Base-by-base conservation (phyloP, 805 yeast species). In the Diddensiella transvaalensis region DNA sequence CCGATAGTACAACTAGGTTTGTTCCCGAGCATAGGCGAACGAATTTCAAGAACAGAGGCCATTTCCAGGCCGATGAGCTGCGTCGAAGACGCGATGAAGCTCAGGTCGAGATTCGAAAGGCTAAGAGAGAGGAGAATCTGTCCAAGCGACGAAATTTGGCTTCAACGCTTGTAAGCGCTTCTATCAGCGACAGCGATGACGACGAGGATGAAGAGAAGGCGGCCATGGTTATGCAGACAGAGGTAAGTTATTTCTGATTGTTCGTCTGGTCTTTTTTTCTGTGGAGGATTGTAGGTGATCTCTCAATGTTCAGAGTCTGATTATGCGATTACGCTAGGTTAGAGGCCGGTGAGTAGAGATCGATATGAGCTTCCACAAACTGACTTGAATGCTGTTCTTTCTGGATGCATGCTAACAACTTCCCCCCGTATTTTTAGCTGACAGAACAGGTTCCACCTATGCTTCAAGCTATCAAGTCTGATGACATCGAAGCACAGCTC, bases 11-110 rank as follows among this genome's bases (percentile, higher is more conserved):
- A 22, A 30, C 52, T 24, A 40, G 90, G 71, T 91, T 87, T 69
- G 87, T 93, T 52, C 99, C 99, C 41, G 98, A 93, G 70, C 91
- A 91, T 70, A 89, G 99, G 71, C 87, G 96, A 70, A 89, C 97
- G 37, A 87, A 85, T 65, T 93, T 87, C 76, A 93, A 93, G 68
- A 91, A 93, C 74, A 87, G 90, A 67, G 88, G 93, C 55, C 81
- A 95, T 64, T 93, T 93, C 66, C 85, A 86, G 62, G 87, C 88
- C 50, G 99, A 93, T 66, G 99, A 93, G 75, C 80, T 93, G 61
- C 87, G 99, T 70, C 89, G 98, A 69, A 85, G 99, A 67, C 85
- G 98, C 69, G 99, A 91, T 68, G 95, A 87, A 49, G 96, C 91
- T 62, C 97, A 91, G 70, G 95, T 93, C 51, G 98, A 90, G 67